Base-by-base conservation (phyloP, 1,284 basidiomycete species). In the Papiliotrema laurentii region DNA sequence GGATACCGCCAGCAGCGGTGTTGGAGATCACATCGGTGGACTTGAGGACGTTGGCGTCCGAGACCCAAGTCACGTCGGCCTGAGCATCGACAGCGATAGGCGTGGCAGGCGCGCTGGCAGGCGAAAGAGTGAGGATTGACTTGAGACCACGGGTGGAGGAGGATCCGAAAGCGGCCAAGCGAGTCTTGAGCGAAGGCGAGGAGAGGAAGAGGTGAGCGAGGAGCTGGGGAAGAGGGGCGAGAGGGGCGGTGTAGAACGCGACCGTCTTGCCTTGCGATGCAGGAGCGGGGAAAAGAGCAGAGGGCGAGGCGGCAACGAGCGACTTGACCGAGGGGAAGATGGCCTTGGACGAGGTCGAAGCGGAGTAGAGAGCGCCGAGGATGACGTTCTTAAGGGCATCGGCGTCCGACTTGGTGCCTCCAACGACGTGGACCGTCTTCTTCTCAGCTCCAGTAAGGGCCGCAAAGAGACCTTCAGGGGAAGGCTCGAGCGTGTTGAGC, bases 201-300 rank as follows among this genome's bases (percentile, higher is more conserved):
- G 73, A 65, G 47, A 72, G 62, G 71, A 73, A 75, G 44, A 74
- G 62, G 56, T 75, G 71, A 21, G 68, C 54, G 30, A 73, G 55
- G 45, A 74, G 64, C 46, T 68, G 59, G 36, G 74, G 70, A 16
- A 74, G 55, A 54, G 73, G 72, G 1, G 69, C 63, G 21, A 48
- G 43, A 19, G 64, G 61, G n/a, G 61, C 55, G 10, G 73, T 72
- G 63, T 71, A 77, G 65, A 76, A 71, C 14, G 74, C 66, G 55
- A 77, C 61, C 48, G 72, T 71, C 64, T 74, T 75, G 59, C 58
- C 58, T 34, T 54, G 51, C 25, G 52, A 49, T 33, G 60, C 47
- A n/a, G 63, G 39, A 39, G 55, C 56, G 3, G 59, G 25, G 21
- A 51, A 27, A 18, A 56, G 45, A 25, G 55, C 28, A 18, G 51